Conservation (phyloP, 495 filamentous ascomycete species). For the Darksidea phi region DNA sequence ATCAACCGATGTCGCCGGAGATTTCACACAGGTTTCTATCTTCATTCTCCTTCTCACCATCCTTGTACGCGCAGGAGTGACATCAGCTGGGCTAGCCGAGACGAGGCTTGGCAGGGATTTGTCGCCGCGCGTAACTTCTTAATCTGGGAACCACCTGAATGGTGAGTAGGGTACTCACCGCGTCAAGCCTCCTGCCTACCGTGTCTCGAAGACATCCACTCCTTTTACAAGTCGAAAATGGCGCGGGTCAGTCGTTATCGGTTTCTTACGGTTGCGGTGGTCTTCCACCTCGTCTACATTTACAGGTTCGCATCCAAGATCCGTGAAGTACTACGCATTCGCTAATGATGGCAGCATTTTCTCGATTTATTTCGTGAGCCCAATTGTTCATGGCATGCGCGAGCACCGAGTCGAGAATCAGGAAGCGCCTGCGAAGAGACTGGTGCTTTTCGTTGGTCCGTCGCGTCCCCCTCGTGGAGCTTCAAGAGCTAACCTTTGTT, state of each 20-base stretch:
- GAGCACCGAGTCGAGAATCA: conserved; percentile 69
- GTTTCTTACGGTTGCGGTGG: conserved; percentile 86
- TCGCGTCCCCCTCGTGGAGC: conserved; percentile 3
- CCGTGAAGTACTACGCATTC: not conserved
- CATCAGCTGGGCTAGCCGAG: not conserved
- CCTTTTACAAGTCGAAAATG: conserved; percentile 37
- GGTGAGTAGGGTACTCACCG: not conserved
- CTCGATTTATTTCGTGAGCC: conserved; percentile 98
- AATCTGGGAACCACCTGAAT: not conserved
- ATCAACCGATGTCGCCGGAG: too few species aligned
- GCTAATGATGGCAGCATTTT: conserved; percentile 60
- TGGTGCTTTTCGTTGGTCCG: conserved; percentile 91
- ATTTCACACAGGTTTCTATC: too few species aligned
- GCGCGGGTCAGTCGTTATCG: conserved; percentile 73
- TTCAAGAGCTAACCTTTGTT: not conserved
- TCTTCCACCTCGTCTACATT: conserved; percentile 94
- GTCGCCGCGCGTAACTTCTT: not conserved
- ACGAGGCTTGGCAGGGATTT: conserved; percentile 13
- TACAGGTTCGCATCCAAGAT: conserved; percentile 54
- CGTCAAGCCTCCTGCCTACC: not conserved
- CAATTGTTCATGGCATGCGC: conserved; percentile 94
- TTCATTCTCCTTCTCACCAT: too few species aligned
- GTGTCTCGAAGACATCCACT: conserved; percentile 33
- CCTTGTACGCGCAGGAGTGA: not conserved
- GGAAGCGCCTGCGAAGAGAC: conserved; percentile 78